Evolutionary conservation across 495 filamentous ascomycete genomes (phyloP), one percentile per base, ranked within the genome.

Genomic region (Amniculicola lignicola): DNA sequence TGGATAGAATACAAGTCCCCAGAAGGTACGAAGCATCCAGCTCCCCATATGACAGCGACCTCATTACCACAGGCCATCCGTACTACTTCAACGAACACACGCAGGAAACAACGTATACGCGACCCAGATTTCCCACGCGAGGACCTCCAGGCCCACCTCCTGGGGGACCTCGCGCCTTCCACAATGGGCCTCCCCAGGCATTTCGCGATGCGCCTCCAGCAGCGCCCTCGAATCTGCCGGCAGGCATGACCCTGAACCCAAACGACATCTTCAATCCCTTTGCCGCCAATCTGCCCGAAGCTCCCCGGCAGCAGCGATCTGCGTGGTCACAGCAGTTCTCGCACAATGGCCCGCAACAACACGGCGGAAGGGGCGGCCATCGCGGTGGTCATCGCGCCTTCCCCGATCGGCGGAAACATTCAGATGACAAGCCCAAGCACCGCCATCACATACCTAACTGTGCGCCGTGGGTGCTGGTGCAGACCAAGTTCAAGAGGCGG

Each of bases 1-100:
- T 97, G 91, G 91, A 89, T 88, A 22, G 88, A 95, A 70, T 90
- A 96, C 71, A 90, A 86, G 75, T 88, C 92, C 52, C 90, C 90
- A 14, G 85, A 87, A 51, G 90, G 84, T 84, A 64, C 28, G 72
- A 31, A 52, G 21, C 29, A 36, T 25, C 2, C n/a, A 27, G 21
- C 23, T 24, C 43, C 9, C 7, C 29, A 7, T 7, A 33, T n/a
- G 7, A n/a, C 29, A 7, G 9, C 9, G n/a, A 33, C 29, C 29
- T n/a, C 29, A 7, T 33, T 33, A 7, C n/a, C 19, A 10, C 2
- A 87, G 85, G 91, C 4, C 90, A 94, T 66, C 76, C 79, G 12
- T 96, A 95, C 71, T 96, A 91, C 68, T 93, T 94, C 73, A 87
- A 95, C 72, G 74, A 82, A n/a, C 70, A 77, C 25, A 96, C 89